Evolutionary conservation across 495 filamentous ascomycete genomes (phyloP).

Genomic region (Astrothelium macrocarpum): DNA sequence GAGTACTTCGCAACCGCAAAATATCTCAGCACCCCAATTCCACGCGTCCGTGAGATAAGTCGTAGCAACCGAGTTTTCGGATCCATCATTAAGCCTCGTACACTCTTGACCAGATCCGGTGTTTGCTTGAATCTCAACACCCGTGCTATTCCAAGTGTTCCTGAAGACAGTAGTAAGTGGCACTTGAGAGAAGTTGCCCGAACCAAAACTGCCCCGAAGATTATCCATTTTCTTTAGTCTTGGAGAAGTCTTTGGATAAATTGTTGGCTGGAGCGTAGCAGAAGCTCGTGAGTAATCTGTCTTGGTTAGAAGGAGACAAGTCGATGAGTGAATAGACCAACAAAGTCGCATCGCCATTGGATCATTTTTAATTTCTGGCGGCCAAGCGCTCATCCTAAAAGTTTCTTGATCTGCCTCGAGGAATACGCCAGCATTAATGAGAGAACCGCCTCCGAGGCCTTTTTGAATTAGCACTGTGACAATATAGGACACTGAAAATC

Average conservation of each 20-base stretch:
- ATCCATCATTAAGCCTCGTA: background rate
- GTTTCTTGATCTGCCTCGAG: background rate
- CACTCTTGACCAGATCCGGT: background rate
- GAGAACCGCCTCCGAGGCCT: slow-evolving; percentile 1
- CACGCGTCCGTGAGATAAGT: background rate
- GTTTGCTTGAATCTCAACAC: background rate
- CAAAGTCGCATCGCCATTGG: background rate
- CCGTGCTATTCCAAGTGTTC: background rate
- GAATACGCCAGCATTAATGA: background rate
- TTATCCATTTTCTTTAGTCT: background rate
- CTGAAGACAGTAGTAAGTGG: background rate
- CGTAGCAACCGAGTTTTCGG: slow-evolving; percentile 1
- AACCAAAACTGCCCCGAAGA: background rate
- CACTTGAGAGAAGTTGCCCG: background rate
- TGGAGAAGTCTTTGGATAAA: background rate
- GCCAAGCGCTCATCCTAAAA: background rate
- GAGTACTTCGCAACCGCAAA: background rate
- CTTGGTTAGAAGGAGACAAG: background rate
- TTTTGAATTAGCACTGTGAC: background rate
- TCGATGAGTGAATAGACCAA: background rate
- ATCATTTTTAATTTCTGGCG: background rate
- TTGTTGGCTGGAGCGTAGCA: background rate
- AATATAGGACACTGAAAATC: background rate
- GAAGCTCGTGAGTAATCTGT: slow-evolving; percentile 2
- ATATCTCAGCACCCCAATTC: background rate